A percentile compares a stretch with the other conserved stretches of the same genome.
Conservation (phyloP, 306 rosid genomes). For the Lupinus albus region DNA sequence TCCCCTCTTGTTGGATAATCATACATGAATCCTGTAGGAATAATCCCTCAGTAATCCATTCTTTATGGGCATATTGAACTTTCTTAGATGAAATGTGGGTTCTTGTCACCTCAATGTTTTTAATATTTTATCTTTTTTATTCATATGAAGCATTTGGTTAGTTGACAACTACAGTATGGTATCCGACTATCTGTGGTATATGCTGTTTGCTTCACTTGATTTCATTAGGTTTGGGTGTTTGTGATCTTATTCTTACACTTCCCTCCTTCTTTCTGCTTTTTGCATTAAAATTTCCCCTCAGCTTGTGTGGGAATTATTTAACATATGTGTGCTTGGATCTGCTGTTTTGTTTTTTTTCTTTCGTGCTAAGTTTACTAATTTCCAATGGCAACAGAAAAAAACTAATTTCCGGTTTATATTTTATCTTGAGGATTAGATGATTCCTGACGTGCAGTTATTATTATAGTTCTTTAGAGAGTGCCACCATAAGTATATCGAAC, state of each 20-base stretch:
- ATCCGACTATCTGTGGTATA: too few species aligned
- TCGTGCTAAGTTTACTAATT: slow-evolving; percentile 8
- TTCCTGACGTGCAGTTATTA: too few species aligned
- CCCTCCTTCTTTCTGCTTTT: neutral
- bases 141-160: slow-evolving; percentile 24
- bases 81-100: slow-evolving; percentile 16
- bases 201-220: neutral
- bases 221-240: neutral
- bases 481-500: too few species aligned
- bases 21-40: neutral
- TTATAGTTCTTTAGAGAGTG: too few species aligned
- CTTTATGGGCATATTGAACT: slow-evolving; percentile 8
- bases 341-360: slow-evolving; percentile 14
- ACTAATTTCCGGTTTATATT: too few species aligned
- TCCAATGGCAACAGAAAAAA: too few species aligned
- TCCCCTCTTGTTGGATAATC: slow-evolving; percentile 12
- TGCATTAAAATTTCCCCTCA: neutral
- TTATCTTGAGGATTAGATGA: too few species aligned
- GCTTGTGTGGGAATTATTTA: neutral
- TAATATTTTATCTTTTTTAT: neutral
- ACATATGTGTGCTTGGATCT: slow-evolving; percentile 1
- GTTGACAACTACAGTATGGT: neutral
- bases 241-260: slow-evolving; percentile 16
- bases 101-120: neutral
- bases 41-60: neutral